These are phyloP conservation scores for Mimosa bimucronata DNA, from an alignment of 306 rosid genomes.

Conservation along the genomic window DNA sequence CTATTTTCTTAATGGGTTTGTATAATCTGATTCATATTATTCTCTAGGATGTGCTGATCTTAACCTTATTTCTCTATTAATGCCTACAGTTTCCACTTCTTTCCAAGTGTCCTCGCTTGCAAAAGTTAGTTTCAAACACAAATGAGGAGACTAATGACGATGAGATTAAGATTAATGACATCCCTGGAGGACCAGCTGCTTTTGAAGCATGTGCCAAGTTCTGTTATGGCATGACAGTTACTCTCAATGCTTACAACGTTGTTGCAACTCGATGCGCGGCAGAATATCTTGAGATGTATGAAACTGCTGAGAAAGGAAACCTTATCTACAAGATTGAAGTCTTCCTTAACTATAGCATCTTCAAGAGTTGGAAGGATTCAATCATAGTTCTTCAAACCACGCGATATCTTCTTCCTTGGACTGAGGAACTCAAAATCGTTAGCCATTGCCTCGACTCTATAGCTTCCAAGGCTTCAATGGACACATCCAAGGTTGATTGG, in stretches of 20 bases:
- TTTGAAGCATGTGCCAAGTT: conserved; percentile 16
- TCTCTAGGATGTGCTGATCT: neutral
- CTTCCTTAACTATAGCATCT: conserved; percentile 6
- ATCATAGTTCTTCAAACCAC: conserved; percentile 6
- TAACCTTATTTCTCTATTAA: neutral
- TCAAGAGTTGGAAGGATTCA: conserved; percentile 8
- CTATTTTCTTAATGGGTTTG: neutral
- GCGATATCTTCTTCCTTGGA: conserved; percentile 8
- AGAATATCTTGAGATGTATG: conserved; percentile 6
- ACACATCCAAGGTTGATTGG: neutral
- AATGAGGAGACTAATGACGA: neutral
- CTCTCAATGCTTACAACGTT: neutral
- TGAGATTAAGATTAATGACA: conserved; percentile 1
- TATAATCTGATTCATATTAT: neutral
- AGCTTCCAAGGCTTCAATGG: conserved; percentile 14
- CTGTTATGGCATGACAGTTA: conserved; percentile 4
- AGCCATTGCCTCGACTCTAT: neutral
- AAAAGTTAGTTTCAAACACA: neutral
- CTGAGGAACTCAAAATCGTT: neutral
- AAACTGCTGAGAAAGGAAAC: conserved; percentile 4
- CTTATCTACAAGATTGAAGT: conserved; percentile 11
- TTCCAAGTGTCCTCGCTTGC: neutral
- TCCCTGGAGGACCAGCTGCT: conserved; percentile 6
- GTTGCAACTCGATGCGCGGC: neutral
- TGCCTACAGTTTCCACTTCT: conserved; percentile 11